phyloP scores from a whole-genome alignment of 768 basidiomycete species.

The Phlegmacium glaucopus region DNA sequence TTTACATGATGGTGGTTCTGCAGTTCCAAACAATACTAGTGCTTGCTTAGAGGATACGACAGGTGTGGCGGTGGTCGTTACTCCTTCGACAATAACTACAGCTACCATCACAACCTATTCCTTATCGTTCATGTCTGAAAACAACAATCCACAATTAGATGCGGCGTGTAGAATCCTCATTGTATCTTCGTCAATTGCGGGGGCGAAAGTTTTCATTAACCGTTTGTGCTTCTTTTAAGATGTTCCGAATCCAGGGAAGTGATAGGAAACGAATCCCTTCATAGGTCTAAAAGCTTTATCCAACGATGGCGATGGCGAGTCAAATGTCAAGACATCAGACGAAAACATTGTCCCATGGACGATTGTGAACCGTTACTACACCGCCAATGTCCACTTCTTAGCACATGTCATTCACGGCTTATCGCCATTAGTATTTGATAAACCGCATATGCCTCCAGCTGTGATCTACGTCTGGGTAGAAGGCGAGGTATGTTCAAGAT shows the following conservation, averaged over 20 bases:
- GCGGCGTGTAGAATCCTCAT: constrained; percentile 4
- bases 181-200: constrained; percentile 4
- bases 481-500: constrained; percentile 51
- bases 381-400: constrained; percentile 70
- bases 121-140: not conserved
- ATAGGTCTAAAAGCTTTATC: constrained; percentile 7
- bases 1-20: too few species aligned
- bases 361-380: constrained; percentile 79
- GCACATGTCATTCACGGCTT: constrained; percentile 43
- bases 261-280: not conserved
- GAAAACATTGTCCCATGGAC: constrained; percentile 57
- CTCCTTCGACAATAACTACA: not conserved
- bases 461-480: constrained; percentile 68
- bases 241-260: not conserved
- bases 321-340: not conserved
- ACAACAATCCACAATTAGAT: not conserved
- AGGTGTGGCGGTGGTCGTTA: too few species aligned
- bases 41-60: too few species aligned
- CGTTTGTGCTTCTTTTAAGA: not conserved
- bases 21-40: too few species aligned
- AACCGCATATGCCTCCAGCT: constrained; percentile 42
- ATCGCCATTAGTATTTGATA: constrained; percentile 31
- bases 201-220: constrained; percentile 3
- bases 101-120: not conserved
- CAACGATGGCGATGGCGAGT: not conserved